phyloP scores from a whole-genome alignment of 306 rosid species.

The Castanea mollissima region DNA sequence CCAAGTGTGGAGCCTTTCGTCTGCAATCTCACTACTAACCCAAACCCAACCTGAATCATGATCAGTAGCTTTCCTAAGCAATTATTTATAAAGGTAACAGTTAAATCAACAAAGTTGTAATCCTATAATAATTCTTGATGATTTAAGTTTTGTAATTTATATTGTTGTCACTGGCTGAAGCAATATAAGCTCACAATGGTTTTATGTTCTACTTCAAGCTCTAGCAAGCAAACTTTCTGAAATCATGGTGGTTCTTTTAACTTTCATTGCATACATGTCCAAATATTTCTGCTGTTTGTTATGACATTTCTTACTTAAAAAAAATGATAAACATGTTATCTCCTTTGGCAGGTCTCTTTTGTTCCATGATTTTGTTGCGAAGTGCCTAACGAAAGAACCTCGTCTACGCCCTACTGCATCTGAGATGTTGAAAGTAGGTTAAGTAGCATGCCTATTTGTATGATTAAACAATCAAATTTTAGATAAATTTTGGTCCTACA shows the following conservation, averaged over 20 bases:
- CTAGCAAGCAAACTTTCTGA: background rate
- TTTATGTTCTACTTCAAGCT: background rate
- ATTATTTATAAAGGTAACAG: background rate
- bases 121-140: background rate
- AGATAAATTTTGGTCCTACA: background rate
- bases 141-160: too few relatives aligned
- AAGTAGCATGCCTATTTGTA: constrained; percentile 2
- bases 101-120: background rate
- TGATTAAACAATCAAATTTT: background rate
- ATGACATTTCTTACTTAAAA: constrained; percentile 2
- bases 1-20: too few relatives aligned
- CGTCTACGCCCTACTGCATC: constrained; percentile 90
- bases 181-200: background rate
- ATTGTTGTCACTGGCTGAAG: background rate
- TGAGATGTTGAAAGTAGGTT: constrained; percentile 94
- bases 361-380: constrained; percentile 97
- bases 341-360: constrained; percentile 74
- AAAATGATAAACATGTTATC: constrained; percentile 11
- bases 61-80: background rate
- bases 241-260: background rate
- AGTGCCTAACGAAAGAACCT: constrained; percentile 94
- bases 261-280: background rate
- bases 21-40: background rate
- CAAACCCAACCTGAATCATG: background rate
- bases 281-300: background rate